Percentiles rank a stretch among this genome's conserved stretches.
Evolutionary conservation across 2,329 filamentous ascomycete genomes (phyloP).

Genomic region (Eurotiales sp.): DNA sequence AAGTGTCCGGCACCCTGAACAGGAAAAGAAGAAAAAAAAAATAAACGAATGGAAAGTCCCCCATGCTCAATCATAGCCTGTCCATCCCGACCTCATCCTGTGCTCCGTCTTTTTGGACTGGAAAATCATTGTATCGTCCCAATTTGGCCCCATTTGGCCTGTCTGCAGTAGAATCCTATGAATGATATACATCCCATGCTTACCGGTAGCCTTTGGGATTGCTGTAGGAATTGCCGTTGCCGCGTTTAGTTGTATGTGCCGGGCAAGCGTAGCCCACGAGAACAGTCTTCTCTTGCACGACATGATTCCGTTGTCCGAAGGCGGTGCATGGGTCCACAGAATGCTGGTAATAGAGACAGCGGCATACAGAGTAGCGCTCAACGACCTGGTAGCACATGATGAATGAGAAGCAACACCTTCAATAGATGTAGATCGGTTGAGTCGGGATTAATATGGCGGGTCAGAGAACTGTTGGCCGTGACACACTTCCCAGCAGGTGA

Average conservation of each 20-base stretch:
- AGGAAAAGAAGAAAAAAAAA: too few relatives aligned
- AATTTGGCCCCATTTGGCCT: background rate
- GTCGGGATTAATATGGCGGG: too few relatives aligned
- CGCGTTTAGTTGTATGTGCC: conserved; percentile 42
- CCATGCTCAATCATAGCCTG: conserved; percentile 3
- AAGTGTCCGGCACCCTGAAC: conserved; percentile 13
- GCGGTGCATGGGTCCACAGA: conserved; percentile 76
- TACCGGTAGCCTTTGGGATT: conserved; percentile 22
- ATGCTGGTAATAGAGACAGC: conserved; percentile 84
- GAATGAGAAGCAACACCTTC: conserved; percentile 8
- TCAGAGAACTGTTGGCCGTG: background rate
- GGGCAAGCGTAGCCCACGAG: conserved; percentile 78
- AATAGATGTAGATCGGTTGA: too few relatives aligned
- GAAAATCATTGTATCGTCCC: too few relatives aligned
- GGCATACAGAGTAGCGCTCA: conserved; percentile 81
- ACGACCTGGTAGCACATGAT: conserved; percentile 84
- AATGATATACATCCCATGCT: background rate
- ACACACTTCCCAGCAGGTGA: too few relatives aligned
- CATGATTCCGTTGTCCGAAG: conserved; percentile 70
- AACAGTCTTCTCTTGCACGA: conserved; percentile 69
- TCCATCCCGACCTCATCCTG: background rate
- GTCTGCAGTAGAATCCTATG: background rate
- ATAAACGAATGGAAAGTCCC: conserved; percentile 6
- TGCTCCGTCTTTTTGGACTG: background rate
- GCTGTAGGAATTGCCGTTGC: conserved; percentile 11